These are phyloP conservation scores for Claviceps paspali DNA, from an alignment of 2,329 filamentous ascomycete genomes.

Conservation along the genomic window DNA sequence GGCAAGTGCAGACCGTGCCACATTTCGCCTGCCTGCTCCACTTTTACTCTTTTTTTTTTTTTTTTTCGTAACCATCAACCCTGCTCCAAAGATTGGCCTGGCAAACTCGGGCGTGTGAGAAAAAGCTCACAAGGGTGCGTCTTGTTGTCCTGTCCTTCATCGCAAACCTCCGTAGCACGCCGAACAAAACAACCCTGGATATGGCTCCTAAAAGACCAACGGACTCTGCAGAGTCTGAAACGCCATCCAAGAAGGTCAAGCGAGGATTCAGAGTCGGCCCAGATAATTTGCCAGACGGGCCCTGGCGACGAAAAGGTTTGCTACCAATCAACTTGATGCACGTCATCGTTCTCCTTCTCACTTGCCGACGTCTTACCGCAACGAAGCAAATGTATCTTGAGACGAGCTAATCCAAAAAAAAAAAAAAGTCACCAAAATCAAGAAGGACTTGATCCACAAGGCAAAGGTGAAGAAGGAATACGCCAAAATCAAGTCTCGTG, in stretches of 20 bases:
- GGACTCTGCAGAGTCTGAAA: slow-evolving; percentile 15
- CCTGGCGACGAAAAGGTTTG: slow-evolving; percentile 62
- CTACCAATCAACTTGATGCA: not conserved
- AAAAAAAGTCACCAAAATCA: slow-evolving; percentile 59
- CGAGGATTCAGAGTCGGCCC: slow-evolving; percentile 80
- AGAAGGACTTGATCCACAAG: slow-evolving; percentile 75
- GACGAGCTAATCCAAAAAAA: slow-evolving; percentile 23
- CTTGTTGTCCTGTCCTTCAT: too few species aligned
- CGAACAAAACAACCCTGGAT: not conserved
- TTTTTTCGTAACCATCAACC: too few species aligned
- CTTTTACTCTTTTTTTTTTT: too few species aligned
- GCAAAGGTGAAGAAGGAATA: slow-evolving; percentile 90
- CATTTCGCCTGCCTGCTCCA: too few species aligned
- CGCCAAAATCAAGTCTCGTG: slow-evolving; percentile 59
- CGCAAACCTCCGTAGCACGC: too few species aligned
- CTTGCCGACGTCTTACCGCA: too few species aligned
- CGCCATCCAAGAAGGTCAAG: slow-evolving; percentile 34
- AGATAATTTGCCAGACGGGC: slow-evolving; percentile 79
- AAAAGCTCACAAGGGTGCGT: too few species aligned
- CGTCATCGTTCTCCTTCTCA: too few species aligned
- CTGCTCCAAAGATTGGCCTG: too few species aligned
- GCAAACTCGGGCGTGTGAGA: too few species aligned
- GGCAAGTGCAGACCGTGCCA: too few species aligned
- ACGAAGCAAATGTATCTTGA: too few species aligned
- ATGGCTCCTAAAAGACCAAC: slow-evolving; percentile 20